These are phyloP conservation scores for Ogataea pignaliae DNA, from an alignment of 805 yeast species.

Conservation along the genomic window DNA sequence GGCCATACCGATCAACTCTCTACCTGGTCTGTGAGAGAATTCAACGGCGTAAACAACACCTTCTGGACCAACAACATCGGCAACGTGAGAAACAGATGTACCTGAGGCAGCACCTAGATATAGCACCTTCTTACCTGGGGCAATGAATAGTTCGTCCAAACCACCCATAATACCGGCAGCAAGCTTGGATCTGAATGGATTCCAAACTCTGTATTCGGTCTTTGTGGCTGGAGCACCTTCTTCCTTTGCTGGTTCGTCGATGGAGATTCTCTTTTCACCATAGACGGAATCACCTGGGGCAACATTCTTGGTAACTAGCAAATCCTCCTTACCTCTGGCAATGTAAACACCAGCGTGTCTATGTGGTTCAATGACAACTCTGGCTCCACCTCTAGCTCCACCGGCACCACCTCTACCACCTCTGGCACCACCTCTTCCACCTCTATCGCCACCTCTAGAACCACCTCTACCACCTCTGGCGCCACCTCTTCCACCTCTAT, in stretches of 20 bases:
- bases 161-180: slow-evolving; percentile 99
- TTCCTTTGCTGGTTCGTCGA: slow-evolving; percentile 89
- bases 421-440: slow-evolving; percentile 56
- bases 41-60: slow-evolving; percentile 99
- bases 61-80: slow-evolving; percentile 98
- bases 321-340: slow-evolving; percentile 99
- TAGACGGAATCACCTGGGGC: slow-evolving; percentile 99
- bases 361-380: slow-evolving; percentile 97
- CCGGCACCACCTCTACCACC: slow-evolving; percentile 71
- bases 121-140: slow-evolving; percentile 96
- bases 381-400: slow-evolving; percentile 89
- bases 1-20: slow-evolving; percentile 99
- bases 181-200: slow-evolving; percentile 98
- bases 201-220: slow-evolving; percentile 99
- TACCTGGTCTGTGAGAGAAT: slow-evolving; percentile 99
- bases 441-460: slow-evolving; percentile 44
- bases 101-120: slow-evolving; percentile 99
- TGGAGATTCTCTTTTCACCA: slow-evolving; percentile 94
- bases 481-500: slow-evolving; percentile 44
- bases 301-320: slow-evolving; percentile 91
- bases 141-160: slow-evolving; percentile 94
- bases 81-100: slow-evolving; percentile 97
- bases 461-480: slow-evolving; percentile 47
- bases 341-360: slow-evolving; percentile 98
- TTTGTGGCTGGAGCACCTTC: slow-evolving; percentile 89